Evolutionary conservation across 768 basidiomycete genomes (phyloP).

Genomic region (Phylloporus arenicola): DNA sequence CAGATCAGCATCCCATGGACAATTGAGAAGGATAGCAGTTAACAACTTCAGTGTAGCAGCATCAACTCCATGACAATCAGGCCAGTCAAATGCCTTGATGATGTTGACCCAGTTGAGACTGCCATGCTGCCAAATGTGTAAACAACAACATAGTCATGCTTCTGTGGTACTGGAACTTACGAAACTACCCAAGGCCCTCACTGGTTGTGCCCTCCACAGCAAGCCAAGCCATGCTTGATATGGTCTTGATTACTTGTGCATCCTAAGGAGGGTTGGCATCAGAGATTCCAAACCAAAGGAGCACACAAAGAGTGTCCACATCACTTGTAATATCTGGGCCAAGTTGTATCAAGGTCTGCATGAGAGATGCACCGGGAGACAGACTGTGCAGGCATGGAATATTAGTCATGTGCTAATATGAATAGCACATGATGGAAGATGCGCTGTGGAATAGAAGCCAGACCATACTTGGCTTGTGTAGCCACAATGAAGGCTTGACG

Average conservation of each 20-base stretch:
- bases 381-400: conserved; percentile 41
- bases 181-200: conserved; percentile 67
- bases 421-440: conserved; percentile 41
- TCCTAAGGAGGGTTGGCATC: conserved; percentile 68
- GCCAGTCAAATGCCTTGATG: too few relatives aligned
- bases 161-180: conserved; percentile 44
- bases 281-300: conserved; percentile 74
- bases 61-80: conserved; percentile 80
- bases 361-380: conserved; percentile 63
- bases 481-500: too few relatives aligned
- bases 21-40: too few relatives aligned
- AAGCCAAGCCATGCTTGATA: conserved; percentile 59
- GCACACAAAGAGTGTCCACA: conserved; percentile 58
- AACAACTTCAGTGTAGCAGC: too few relatives aligned
- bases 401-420: conserved; percentile 13
- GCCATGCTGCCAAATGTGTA: conserved; percentile 44
- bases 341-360: too few relatives aligned
- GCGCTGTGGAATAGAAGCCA: conserved; percentile 66
- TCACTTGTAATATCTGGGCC: conserved; percentile 78
- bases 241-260: conserved; percentile 63
- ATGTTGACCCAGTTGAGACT: conserved; percentile 80
- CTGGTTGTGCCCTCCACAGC: conserved; percentile 65
- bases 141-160: background rate
- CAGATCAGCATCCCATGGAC: too few relatives aligned
- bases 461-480: conserved; percentile 74